These are phyloP conservation scores for Blastobotrys attinorum DNA, from an alignment of 805 yeast genomes.

Conservation along the genomic window DNA sequence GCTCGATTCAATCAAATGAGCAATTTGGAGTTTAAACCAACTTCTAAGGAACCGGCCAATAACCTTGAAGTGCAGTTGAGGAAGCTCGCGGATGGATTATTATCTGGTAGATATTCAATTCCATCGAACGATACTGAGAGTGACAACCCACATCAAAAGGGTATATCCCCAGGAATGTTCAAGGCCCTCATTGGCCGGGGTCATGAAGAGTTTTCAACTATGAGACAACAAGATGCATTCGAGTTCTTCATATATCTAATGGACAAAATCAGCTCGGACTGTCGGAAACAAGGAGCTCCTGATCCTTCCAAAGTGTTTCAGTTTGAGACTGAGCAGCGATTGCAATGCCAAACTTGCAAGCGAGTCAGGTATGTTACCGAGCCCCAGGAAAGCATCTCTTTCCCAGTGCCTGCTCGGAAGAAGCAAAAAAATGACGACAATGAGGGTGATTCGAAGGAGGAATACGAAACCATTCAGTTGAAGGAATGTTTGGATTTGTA, in stretches of 20 bases:
- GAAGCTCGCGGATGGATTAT: constrained; percentile 73
- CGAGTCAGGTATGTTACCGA: constrained; percentile 52
- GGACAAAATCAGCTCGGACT: constrained; percentile 38
- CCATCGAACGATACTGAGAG: constrained; percentile 33
- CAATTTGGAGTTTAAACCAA: constrained; percentile 12
- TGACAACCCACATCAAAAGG: constrained; percentile 46
- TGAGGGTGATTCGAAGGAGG: constrained; percentile 27
- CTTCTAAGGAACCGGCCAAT: constrained; percentile 43
- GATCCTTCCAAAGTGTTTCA: constrained; percentile 52
- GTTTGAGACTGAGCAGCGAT: constrained; percentile 56
- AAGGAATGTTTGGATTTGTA: constrained; percentile 40
- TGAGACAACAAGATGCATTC: constrained; percentile 91
- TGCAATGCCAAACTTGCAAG: constrained; percentile 51
- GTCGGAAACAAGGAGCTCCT: constrained; percentile 7
- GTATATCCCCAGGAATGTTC: constrained; percentile 69
- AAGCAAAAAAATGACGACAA: too few species aligned
- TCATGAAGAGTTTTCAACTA: constrained; percentile 77
- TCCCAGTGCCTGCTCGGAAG: constrained; percentile 41
- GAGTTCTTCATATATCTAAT: constrained; percentile 71
- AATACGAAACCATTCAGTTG: constrained; percentile 44
- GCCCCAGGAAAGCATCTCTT: constrained; percentile 53
- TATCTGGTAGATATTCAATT: constrained; percentile 62
- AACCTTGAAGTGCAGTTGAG: constrained; percentile 68
- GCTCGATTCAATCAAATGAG: constrained; percentile 28
- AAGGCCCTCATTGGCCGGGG: constrained; percentile 68